Conservation (phyloP, 129 eudicot genomes). For the Flaveria robusta region DNA sequence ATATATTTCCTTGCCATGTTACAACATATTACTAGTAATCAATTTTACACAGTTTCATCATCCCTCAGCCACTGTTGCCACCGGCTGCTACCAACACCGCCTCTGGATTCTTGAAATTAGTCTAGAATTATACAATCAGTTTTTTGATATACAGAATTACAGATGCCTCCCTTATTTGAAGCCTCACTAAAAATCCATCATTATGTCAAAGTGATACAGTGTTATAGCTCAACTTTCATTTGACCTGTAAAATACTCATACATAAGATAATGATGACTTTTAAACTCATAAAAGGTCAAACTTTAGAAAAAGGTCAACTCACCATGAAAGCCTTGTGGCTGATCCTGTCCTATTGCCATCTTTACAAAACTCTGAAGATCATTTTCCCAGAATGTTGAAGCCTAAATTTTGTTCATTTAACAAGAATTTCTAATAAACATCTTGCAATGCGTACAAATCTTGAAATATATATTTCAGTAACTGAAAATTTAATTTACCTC, state of each 20-base stretch:
- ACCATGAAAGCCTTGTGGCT: constrained; percentile 57
- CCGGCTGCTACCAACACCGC: not conserved
- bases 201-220: constrained; percentile 16
- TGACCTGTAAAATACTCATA: constrained; percentile 36
- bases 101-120: constrained; percentile 42
- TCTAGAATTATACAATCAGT: constrained; percentile 42
- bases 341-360: constrained; percentile 73
- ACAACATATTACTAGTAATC: constrained; percentile 25
- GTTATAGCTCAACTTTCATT: constrained; percentile 74
- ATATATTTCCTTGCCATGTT: constrained; percentile 24
- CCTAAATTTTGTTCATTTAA: constrained; percentile 37
- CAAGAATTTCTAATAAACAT: not conserved
- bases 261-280: constrained; percentile 24
- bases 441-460: not conserved
- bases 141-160: constrained; percentile 53
- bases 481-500: constrained; percentile 39
- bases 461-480: not conserved
- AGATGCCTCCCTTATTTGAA: constrained; percentile 1
- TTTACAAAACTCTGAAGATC: constrained; percentile 82
- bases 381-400: constrained; percentile 65
- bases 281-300: constrained; percentile 28
- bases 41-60: constrained; percentile 19
- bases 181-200: constrained; percentile 35
- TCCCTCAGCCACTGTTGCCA: not conserved
- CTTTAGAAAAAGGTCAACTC: constrained; percentile 32